A percentile compares a stretch with the other conserved stretches of the same genome.
Evolutionary conservation across 2,329 filamentous ascomycete genomes (phyloP).

Genomic region (Curvularia sp.): DNA sequence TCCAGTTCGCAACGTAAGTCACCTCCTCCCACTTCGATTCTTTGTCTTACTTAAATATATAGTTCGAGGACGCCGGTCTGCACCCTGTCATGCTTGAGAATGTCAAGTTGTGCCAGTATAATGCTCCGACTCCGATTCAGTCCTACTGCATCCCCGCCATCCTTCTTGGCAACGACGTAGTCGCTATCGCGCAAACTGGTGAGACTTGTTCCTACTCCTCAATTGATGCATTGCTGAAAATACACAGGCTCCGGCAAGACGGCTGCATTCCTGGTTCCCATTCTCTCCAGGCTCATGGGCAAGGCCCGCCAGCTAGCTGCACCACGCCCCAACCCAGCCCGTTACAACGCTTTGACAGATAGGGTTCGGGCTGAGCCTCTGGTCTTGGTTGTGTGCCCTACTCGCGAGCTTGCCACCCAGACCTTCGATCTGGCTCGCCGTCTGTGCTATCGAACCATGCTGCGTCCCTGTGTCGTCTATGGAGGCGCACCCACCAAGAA

Average conservation of each 20-base stretch:
- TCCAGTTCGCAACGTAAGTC: constrained; percentile 60
- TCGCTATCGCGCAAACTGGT: constrained; percentile 94
- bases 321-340: constrained; percentile 70
- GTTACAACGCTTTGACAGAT: constrained; percentile 60
- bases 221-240: constrained; percentile 10
- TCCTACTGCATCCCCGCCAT: constrained; percentile 83
- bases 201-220: constrained; percentile 43
- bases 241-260: constrained; percentile 92
- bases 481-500: constrained; percentile 77
- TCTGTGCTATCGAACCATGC: constrained; percentile 92
- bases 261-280: constrained; percentile 87
- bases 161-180: constrained; percentile 76
- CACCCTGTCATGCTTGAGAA: constrained; percentile 86
- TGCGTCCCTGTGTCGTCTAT: constrained; percentile 88
- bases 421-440: constrained; percentile 95
- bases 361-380: constrained; percentile 81
- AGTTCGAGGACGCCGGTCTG: constrained; percentile 78
- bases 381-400: constrained; percentile 83
- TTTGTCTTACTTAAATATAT: constrained; percentile 5
- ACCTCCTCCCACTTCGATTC: neutral
- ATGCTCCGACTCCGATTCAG: constrained; percentile 83
- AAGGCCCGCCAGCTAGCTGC: constrained; percentile 90
- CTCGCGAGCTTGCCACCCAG: constrained; percentile 88
- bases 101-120: constrained; percentile 74
- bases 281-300: constrained; percentile 90